Conservation (phyloP, 1,284 basidiomycete species). For the Leccinum brunneo-olivaceum region DNA sequence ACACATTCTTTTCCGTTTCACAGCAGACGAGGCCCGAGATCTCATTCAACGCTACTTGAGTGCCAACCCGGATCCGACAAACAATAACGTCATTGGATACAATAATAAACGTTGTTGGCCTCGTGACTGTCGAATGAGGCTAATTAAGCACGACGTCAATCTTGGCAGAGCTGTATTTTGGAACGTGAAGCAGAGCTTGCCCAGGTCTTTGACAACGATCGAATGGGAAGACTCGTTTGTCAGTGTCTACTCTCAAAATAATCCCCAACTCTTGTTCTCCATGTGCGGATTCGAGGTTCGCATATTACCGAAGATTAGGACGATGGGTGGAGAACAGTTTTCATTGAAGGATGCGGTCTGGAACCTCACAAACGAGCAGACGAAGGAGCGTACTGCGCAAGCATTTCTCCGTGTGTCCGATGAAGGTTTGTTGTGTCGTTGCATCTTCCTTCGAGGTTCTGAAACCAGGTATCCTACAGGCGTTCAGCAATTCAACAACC, state of each 20-base stretch:
- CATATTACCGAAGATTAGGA: conserved; percentile 92
- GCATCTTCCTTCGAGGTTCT: conserved; percentile 12
- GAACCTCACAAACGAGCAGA: conserved; percentile 94
- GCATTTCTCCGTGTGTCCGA: conserved; percentile 97
- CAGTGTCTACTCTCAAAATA: conserved; percentile 95
- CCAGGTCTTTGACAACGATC: conserved; percentile 94
- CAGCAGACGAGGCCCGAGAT: conserved; percentile 96
- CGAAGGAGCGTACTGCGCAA: conserved; percentile 95
- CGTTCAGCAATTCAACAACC: conserved; percentile 94
- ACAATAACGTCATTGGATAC: conserved; percentile 98
- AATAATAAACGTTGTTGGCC: conserved; percentile 99
- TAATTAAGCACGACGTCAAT: conserved; percentile 99
- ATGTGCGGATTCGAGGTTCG: conserved; percentile 98
- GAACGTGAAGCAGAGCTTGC: conserved; percentile 98
- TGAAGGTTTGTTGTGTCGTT: conserved; percentile 49
- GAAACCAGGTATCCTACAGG: conserved; percentile 38
- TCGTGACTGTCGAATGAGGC: conserved; percentile 95
- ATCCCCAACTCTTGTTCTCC: conserved; percentile 95
- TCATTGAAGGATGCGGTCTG: conserved; percentile 96
- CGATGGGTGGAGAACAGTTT: conserved; percentile 93
- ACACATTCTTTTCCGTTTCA: conserved; percentile 96
- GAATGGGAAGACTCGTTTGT: conserved; percentile 98
- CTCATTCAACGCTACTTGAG: conserved; percentile 96
- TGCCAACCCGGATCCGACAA: conserved; percentile 96
- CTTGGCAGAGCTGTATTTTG: conserved; percentile 97